Evolutionary conservation across 2,329 filamentous ascomycete genomes (phyloP).

Genomic region (Metarhizium rileyi): DNA sequence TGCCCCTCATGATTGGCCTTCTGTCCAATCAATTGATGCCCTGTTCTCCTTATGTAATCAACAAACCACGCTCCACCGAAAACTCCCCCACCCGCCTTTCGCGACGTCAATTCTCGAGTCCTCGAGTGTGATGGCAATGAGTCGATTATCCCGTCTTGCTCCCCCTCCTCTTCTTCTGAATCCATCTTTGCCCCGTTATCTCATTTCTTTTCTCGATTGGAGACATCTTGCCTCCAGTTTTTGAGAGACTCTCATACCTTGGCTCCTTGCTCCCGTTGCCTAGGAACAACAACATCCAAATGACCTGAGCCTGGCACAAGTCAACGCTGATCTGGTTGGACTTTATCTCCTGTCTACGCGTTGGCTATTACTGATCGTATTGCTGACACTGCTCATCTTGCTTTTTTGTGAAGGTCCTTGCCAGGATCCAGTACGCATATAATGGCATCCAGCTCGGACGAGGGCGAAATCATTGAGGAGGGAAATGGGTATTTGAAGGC

Average conservation of each 20-base stretch:
- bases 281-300: constrained; percentile 9
- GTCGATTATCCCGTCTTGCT: neutral
- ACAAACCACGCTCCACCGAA: neutral
- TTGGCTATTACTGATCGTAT: constrained; percentile 17
- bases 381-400: constrained; percentile 24
- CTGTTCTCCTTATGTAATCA: constrained; percentile 8
- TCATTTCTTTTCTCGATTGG: neutral
- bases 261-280: constrained; percentile 2
- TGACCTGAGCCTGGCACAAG: constrained; percentile 23
- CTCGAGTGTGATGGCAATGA: neutral
- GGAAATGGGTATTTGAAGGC: constrained; percentile 61
- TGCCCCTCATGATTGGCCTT: no score
- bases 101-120: neutral
- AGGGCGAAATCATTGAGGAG: constrained; percentile 78
- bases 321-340: constrained; percentile 33
- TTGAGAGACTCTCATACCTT: neutral
- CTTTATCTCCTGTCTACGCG: constrained; percentile 26
- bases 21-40: no score
- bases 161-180: neutral
- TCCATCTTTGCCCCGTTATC: neutral
- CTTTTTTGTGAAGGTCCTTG: constrained; percentile 5
- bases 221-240: neutral
- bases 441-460: constrained; percentile 58
- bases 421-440: constrained; percentile 11
- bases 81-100: neutral